A percentile compares a stretch with the other conserved stretches of the same genome.
Conservation (phyloP, 306 rosid genomes). For the Malus asiatica region DNA sequence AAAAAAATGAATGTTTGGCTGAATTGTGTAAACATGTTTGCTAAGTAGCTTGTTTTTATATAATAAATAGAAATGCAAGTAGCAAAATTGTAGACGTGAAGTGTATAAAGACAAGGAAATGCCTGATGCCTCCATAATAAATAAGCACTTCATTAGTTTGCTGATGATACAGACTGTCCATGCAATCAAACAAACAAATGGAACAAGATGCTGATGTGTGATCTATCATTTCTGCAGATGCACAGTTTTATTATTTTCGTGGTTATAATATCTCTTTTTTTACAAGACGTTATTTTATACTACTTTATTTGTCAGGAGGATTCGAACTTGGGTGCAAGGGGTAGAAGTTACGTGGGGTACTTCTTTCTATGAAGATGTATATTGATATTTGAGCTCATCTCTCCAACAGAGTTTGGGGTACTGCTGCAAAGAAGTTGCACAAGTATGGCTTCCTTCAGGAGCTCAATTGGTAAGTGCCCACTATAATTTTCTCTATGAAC, state of each 20-base stretch:
- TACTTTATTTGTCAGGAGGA: no score
- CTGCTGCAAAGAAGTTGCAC: background rate
- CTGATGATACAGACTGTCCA: background rate
- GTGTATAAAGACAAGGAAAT: background rate
- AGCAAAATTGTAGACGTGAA: background rate
- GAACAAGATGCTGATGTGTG: constrained; percentile 4
- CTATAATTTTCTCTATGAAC: background rate
- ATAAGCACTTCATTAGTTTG: background rate
- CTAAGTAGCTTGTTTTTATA: background rate
- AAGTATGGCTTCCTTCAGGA: constrained; percentile 3
- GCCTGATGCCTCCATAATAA: background rate
- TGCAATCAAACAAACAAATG: background rate
- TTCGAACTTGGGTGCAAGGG: no score
- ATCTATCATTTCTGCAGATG: background rate
- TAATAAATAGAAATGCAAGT: background rate
- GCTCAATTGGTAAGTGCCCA: background rate
- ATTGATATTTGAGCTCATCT: background rate
- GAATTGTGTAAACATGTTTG: background rate
- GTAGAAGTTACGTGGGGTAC: background rate
- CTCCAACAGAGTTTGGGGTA: background rate
- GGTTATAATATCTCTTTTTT: background rate
- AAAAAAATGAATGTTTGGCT: background rate
- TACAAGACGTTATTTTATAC: no score
- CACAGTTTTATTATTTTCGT: background rate
- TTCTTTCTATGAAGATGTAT: background rate